Base-by-base conservation (phyloP, 371 early-diverging fungal species). In the Sporodiniella umbellata region DNA sequence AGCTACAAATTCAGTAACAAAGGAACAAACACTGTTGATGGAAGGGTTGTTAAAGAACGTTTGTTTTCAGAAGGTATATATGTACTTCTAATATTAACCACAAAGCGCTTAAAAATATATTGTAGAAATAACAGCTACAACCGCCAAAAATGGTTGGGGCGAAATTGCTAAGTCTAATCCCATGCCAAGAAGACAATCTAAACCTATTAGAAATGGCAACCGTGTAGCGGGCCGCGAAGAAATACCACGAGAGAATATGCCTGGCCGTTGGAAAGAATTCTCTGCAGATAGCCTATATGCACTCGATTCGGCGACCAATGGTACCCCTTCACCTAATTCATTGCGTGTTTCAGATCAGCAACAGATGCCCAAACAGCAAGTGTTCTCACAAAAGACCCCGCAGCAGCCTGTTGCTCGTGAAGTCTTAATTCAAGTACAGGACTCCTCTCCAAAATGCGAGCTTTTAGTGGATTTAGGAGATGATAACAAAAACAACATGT, bases 131-230 rank as follows among this genome's bases (percentile, higher is more conserved):
- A 8, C 3, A 35, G 35, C n/a, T 35, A 23, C 35, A 48, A 25
- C 11, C 11, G 48, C 48, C n/a, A 48, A 23, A 15, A 17, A 38
- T 23, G 25, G 38, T 24, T 48, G 48, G 48, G n/a, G 26, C 2
- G 17, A 19, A 11, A 19, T 18, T 39, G 30, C 40, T 11, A 18
- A 23, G 12, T 25, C 49, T 1, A 5, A 37, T 0, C 21, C 40
- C 12, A 33, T 46, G 2, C 10, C 8, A 0, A 37, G 6, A 42
- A 26, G 12, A 28, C 19, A 21, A n/a, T 11, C 23, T 23, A 30
- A 28, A 7, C n/a, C 35, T 7, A n/a, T 24, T 14, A n/a, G 21
- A 23, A 19, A 15, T 21, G 24, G 33, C 17, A 4, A 12, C 17
- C 22, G 25, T 8, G 12, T 26, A 8, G 50, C 42, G 2, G 23